Evolutionary conservation across 371 early-diverging fungal genomes (phyloP).

Genomic region (Lichtheimia ornata): DNA sequence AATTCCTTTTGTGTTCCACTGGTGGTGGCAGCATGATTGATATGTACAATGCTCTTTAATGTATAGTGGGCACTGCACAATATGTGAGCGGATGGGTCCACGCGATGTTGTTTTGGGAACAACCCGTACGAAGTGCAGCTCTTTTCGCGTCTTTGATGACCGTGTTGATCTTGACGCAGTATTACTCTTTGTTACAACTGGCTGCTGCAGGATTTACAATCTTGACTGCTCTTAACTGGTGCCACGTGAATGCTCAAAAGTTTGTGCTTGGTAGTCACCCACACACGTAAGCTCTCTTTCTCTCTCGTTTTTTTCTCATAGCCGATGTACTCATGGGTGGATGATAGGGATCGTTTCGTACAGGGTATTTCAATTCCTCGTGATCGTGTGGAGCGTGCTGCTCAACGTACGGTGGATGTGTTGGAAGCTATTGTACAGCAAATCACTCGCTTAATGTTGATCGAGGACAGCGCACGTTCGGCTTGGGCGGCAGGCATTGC

Average conservation of each 20-base stretch:
- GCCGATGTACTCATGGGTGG: not conserved
- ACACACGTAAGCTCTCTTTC: slow-evolving; percentile 23
- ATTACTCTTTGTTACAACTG: slow-evolving; percentile 58
- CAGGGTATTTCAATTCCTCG: slow-evolving; percentile 22
- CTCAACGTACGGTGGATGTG: slow-evolving; percentile 48
- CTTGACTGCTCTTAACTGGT: slow-evolving; percentile 51
- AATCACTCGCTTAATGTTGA: slow-evolving; percentile 49
- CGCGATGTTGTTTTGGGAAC: slow-evolving; percentile 59
- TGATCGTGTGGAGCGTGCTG: slow-evolving; percentile 38
- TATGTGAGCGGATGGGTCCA: slow-evolving; percentile 48
- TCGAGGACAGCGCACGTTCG: slow-evolving; percentile 56
- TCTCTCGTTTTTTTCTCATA: not conserved
- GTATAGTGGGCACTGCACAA: slow-evolving; percentile 16
- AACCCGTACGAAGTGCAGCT: slow-evolving; percentile 45
- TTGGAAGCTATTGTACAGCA: slow-evolving; percentile 49
- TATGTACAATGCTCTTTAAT: too few species aligned
- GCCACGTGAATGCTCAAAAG: slow-evolving; percentile 55
- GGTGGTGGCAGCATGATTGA: too few species aligned
- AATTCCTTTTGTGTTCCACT: too few species aligned
- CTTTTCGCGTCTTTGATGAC: slow-evolving; percentile 33
- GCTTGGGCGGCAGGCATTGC: slow-evolving; percentile 46
- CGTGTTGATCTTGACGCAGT: slow-evolving; percentile 50
- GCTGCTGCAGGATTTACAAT: slow-evolving; percentile 50
- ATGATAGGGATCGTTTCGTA: not conserved
- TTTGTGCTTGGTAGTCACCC: slow-evolving; percentile 51